A percentile compares a stretch with the other conserved stretches of the same genome.
These are phyloP conservation scores for Strobilomyces confusus DNA, from an alignment of 768 basidiomycete genomes.

Conservation along the genomic window DNA sequence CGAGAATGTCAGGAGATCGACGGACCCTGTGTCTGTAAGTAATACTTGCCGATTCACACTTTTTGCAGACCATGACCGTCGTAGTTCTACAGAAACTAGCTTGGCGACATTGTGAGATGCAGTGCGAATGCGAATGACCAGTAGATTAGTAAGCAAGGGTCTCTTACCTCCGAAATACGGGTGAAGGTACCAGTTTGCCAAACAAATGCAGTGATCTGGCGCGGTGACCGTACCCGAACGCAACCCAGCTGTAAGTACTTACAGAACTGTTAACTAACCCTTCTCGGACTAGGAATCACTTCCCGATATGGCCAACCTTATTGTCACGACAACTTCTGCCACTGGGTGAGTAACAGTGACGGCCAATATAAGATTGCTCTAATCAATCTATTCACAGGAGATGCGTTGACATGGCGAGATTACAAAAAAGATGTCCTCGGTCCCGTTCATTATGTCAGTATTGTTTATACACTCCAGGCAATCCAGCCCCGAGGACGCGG, in stretches of 20 bases:
- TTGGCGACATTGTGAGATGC: constrained; percentile 3
- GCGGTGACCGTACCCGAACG: background rate
- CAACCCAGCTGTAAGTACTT: background rate
- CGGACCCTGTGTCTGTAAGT: constrained; percentile 12
- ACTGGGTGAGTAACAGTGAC: constrained; percentile 21
- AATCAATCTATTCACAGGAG: constrained; percentile 20
- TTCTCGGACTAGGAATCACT: constrained; percentile 7
- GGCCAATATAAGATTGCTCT: constrained; percentile 6
- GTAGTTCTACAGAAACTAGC: constrained; percentile 3
- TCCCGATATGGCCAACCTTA: constrained; percentile 26
- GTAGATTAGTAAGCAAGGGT: constrained; percentile 18
- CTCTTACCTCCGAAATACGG: background rate
- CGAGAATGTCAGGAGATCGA: background rate
- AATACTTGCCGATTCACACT: constrained; percentile 67
- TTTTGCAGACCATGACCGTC: constrained; percentile 75
- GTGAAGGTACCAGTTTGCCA: background rate
- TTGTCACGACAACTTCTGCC: constrained; percentile 24
- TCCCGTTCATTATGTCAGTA: constrained; percentile 26
- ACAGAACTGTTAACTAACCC: background rate
- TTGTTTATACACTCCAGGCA: constrained; percentile 25
- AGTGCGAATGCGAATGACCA: background rate
- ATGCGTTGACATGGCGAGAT: constrained; percentile 33
- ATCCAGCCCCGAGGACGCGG: constrained; percentile 19
- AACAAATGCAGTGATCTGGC: background rate
- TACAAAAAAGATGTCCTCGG: constrained; percentile 32